Base-by-base conservation (phyloP, 2,329 filamentous ascomycete species). In the Arthrobotrys musiformis region DNA sequence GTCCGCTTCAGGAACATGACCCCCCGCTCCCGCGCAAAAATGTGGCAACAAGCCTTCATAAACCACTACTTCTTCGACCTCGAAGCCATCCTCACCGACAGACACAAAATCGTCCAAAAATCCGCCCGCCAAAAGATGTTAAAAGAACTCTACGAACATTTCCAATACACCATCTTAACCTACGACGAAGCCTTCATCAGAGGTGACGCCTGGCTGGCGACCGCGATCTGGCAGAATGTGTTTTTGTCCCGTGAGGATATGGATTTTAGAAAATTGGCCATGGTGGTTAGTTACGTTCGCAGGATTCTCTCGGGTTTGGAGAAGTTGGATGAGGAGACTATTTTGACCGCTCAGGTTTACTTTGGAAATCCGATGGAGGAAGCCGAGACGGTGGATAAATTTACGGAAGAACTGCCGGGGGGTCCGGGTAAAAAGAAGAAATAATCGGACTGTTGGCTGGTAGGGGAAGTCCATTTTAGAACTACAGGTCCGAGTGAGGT, bases 21-120 rank as follows among this genome's bases (percentile, higher is more conserved):
- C 28, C 76, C 79, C 4, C 72, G 67, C 0, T 70, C 70, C 5
- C 74, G 72, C 15, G 79, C 79, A 6, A 78, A 79, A 66, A 68
- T 79, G n/a, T 81, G 93, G 90, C 93, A 96, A 83, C 92, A 93
- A 82, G 92, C 97, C 85, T 87, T 99, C 79, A 89, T 95, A 54
- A 94, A 99, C 85, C 93, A 98, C 84, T 97, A 96, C 87, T 98
- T 94, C 86, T 93, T 92, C 85, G 90, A 92, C 81, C 92, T 92
- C 81, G 93, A 97, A 85, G 90, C 92, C 83, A 89, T 90, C 82
- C 94, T 97, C 89, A 91, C 92, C 78, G 86, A 92, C 78, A 89
- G 90, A 82, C 94, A 97, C 86, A 90, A 90, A 82, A 64, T 81
- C 46, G 73, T 73, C n/a, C 58, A 37, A 4, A 78, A 60, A 9